These are phyloP conservation scores for Aspergillus mulundensis DNA, from an alignment of 495 filamentous ascomycete species.

Conservation along the genomic window DNA sequence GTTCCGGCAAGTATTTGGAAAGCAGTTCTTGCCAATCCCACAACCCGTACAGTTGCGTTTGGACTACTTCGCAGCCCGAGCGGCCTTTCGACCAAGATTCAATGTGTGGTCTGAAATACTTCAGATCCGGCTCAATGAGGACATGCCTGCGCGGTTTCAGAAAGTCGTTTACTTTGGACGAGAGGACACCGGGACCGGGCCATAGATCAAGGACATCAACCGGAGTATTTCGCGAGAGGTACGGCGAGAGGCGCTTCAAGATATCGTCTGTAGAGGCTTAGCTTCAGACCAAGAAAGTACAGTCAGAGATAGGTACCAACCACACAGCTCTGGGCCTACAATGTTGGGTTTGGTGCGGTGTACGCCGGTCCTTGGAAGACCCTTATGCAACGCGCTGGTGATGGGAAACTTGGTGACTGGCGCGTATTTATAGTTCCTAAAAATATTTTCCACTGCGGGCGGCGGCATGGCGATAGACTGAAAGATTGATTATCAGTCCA, in stretches of 20 bases:
- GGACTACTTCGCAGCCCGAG: slow-evolving; percentile 49
- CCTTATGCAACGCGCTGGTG: slow-evolving; percentile 15
- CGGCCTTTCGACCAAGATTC: slow-evolving; percentile 56
- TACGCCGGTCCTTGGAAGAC: slow-evolving; percentile 7
- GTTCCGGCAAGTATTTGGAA: slow-evolving; percentile 37
- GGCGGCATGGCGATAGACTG: background rate
- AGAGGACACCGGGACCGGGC: slow-evolving; percentile 72
- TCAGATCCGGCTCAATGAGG: slow-evolving; percentile 63
- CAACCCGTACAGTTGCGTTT: slow-evolving; percentile 41
- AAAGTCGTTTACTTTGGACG: slow-evolving; percentile 65
- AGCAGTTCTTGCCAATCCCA: slow-evolving; percentile 48
- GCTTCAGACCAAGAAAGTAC: background rate
- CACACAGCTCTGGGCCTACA: slow-evolving; percentile 57
- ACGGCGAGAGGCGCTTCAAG: slow-evolving; percentile 51
- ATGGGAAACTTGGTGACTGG: slow-evolving; percentile 18
- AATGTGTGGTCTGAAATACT: slow-evolving; percentile 54
- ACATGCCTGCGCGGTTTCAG: slow-evolving; percentile 76
- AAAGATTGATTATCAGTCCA: background rate
- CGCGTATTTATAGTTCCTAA: too few species aligned
- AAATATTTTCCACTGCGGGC: too few species aligned
- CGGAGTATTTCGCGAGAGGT: slow-evolving; percentile 57
- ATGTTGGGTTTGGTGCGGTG: slow-evolving; percentile 33
- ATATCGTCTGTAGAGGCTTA: slow-evolving; percentile 40
- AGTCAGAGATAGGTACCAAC: slow-evolving; percentile 34
- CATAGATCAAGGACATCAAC: slow-evolving; percentile 83